Percentiles rank a stretch among this genome's conserved stretches.
phyloP scores from a whole-genome alignment of 164 flowering plant species.

The Magnolia changhungtana region DNA sequence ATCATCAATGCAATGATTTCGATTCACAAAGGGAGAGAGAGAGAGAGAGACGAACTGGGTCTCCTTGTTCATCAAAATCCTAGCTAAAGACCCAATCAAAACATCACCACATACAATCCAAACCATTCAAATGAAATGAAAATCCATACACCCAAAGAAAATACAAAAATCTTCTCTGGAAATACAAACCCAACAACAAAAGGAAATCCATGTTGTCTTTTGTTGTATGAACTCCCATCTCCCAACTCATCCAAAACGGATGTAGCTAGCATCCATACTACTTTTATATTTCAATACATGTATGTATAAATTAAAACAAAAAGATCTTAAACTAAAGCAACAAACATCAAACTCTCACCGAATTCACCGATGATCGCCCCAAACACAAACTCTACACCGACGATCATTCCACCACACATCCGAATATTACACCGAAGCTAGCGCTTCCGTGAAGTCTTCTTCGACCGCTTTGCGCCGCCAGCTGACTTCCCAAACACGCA shows the following conservation, averaged over 20 bases:
- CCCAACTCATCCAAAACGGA: neutral
- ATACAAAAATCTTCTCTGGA: neutral
- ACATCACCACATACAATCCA: neutral
- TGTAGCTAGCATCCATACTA: neutral
- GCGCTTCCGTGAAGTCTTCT: constrained; percentile 15
- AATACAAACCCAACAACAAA: neutral
- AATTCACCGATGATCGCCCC: neutral
- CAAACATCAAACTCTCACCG: neutral
- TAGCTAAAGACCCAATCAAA: neutral
- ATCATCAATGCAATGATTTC: too few species aligned
- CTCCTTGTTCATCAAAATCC: neutral
- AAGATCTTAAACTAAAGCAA: neutral
- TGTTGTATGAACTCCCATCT: neutral
- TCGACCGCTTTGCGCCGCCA: constrained; percentile 2
- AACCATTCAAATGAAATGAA: neutral
- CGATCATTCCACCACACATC: neutral
- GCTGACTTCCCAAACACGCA: constrained; percentile 38
- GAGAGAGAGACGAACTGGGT: too few species aligned
- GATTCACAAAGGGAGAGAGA: too few species aligned
- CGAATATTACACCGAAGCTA: neutral
- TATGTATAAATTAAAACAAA: too few species aligned
- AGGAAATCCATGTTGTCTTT: neutral
- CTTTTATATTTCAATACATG: neutral
- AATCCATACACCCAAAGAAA: neutral
- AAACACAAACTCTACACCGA: neutral